Percentiles rank a stretch among this genome's conserved stretches.
phyloP scores from a whole-genome alignment of 805 yeast species.

The Metschnikowia sp. region DNA sequence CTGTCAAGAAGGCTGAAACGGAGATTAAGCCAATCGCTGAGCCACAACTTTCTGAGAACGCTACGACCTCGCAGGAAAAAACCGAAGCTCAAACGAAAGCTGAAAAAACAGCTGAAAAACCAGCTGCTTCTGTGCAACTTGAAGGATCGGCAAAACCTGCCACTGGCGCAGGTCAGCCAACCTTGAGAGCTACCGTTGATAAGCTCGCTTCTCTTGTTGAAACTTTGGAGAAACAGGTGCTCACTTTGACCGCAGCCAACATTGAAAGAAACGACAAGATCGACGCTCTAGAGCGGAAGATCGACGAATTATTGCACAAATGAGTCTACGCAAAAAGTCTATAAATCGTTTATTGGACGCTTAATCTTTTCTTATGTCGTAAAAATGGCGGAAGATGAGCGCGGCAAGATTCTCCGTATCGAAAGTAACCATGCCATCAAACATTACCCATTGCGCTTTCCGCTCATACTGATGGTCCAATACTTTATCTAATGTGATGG shows the following conservation, averaged over 20 bases:
- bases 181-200: conserved; percentile 70
- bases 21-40: not conserved
- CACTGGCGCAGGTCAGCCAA: conserved; percentile 31
- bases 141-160: conserved; percentile 5
- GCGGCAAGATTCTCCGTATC: conserved; percentile 65
- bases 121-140: too few species aligned
- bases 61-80: too few species aligned
- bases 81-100: too few species aligned
- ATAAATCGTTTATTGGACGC: not conserved
- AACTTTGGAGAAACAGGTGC: conserved; percentile 54
- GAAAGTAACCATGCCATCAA: conserved; percentile 66
- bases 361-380: conserved; percentile 44
- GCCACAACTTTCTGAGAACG: too few species aligned
- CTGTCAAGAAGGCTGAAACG: conserved; percentile 10
- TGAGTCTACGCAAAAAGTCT: not conserved
- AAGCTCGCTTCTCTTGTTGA: conserved; percentile 57
- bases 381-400: conserved; percentile 73
- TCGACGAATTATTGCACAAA: conserved; percentile 44
- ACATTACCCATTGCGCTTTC: conserved; percentile 48
- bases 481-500: conserved; percentile 67
- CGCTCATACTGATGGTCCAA: conserved; percentile 73
- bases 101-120: too few species aligned
- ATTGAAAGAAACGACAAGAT: conserved; percentile 65
- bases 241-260: conserved; percentile 49
- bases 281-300: conserved; percentile 54